phyloP scores from a whole-genome alignment of 371 early-diverging fungal genomes.

The Thermomucor indicae-seudaticae region DNA sequence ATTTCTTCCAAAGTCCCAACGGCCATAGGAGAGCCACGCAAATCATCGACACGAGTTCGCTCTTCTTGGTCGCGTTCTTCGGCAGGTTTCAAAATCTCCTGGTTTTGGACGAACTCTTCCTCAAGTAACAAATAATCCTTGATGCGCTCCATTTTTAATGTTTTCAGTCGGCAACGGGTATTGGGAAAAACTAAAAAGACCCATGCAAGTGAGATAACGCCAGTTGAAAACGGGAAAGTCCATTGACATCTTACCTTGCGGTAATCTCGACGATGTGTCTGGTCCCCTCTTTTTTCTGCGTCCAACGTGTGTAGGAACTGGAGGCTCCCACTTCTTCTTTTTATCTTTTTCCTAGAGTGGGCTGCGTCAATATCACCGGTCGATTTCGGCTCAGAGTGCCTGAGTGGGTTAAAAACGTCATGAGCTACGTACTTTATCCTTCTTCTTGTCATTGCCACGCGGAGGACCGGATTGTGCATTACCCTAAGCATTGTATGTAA shows the following conservation, averaged over 20 bases:
- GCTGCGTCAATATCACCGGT: background rate
- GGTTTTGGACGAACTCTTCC: slow-evolving; percentile 98
- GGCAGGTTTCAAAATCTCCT: slow-evolving; percentile 94
- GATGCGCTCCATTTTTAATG: slow-evolving; percentile 94
- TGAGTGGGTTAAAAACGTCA: background rate
- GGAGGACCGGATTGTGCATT: slow-evolving; percentile 75
- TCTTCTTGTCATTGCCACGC: slow-evolving; percentile 56
- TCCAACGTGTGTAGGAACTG: slow-evolving; percentile 96
- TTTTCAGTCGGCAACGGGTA: slow-evolving; percentile 95
- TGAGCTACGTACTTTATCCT: slow-evolving; percentile 46
- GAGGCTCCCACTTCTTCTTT: slow-evolving; percentile 98
- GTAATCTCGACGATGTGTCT: slow-evolving; percentile 89
- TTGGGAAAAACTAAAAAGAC: slow-evolving; percentile 82
- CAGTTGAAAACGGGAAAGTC: background rate
- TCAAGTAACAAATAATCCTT: slow-evolving; percentile 98
- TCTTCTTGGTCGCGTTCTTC: slow-evolving; percentile 94
- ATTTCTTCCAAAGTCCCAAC: slow-evolving; percentile 99
- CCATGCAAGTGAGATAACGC: background rate
- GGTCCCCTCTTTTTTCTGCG: slow-evolving; percentile 97
- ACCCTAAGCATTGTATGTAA: slow-evolving; percentile 51
- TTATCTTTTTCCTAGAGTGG: slow-evolving; percentile 64
- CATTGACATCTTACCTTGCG: slow-evolving; percentile 61
- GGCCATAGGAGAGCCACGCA: slow-evolving; percentile 99
- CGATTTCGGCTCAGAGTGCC: background rate
- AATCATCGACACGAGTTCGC: slow-evolving; percentile 94